A percentile compares a stretch with the other conserved stretches of the same genome.
Conservation (phyloP, 306 rosid genomes). For the Prunus salicina region DNA sequence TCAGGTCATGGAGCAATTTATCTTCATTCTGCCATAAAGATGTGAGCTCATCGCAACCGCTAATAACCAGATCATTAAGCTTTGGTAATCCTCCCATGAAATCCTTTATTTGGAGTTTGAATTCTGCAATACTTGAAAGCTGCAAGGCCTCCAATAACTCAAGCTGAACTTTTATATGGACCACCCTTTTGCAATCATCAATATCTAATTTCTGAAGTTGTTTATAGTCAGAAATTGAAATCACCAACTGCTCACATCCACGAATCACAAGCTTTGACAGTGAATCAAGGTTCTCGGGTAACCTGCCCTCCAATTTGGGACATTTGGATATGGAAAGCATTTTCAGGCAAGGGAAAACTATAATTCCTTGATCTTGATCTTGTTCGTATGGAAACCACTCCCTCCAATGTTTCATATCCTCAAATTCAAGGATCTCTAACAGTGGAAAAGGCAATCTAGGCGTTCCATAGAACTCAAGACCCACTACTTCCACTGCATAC, state of each 20-base stretch:
- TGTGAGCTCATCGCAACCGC: neutral
- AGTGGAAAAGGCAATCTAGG: neutral
- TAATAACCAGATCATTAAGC: neutral
- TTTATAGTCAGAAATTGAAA: neutral
- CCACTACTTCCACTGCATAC: neutral
- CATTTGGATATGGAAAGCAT: neutral
- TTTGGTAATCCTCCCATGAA: neutral
- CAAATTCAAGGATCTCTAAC: slow-evolving; percentile 5
- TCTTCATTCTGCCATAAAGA: neutral
- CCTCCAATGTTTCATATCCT: neutral
- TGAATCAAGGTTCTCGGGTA: slow-evolving; percentile 3
- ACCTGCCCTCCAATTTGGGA: neutral
- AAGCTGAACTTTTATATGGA: neutral
- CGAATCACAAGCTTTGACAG: neutral
- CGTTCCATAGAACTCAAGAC: slow-evolving; percentile 1
- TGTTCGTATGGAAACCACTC: neutral
- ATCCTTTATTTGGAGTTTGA: neutral
- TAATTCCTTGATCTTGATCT: neutral
- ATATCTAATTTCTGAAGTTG: neutral
- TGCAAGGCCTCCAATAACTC: neutral
- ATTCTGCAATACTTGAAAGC: neutral
- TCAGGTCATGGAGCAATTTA: neutral
- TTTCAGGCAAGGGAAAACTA: neutral
- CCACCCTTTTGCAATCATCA: neutral
- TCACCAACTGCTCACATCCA: neutral